phyloP scores from a whole-genome alignment of 306 rosid species.

The Geum urbanum region DNA sequence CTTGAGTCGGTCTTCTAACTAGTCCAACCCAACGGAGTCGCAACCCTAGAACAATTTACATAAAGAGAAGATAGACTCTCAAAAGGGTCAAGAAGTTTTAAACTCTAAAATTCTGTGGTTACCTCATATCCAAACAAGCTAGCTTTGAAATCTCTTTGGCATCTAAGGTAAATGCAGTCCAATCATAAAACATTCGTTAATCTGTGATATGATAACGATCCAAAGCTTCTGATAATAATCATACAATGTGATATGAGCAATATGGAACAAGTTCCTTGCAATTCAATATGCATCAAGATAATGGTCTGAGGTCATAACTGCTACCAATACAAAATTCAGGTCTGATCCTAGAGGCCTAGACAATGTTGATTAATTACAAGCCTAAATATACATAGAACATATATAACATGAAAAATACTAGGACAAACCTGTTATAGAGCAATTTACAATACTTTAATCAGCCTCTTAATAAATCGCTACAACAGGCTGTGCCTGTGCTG shows the following conservation, averaged over 20 bases:
- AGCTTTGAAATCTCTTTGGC: neutral
- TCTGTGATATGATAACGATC: neutral
- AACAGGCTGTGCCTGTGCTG: constrained; percentile 1
- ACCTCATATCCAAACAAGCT: neutral
- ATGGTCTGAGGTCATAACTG: neutral
- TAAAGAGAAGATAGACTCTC: neutral
- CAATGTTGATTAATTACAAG: constrained; percentile 12
- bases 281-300: neutral
- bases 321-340: constrained; percentile 16
- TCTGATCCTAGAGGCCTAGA: constrained; percentile 4
- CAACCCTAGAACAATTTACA: neutral
- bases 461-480: constrained; percentile 20
- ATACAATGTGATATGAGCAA: neutral
- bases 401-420: constrained; percentile 7
- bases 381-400: neutral
- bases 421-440: constrained; percentile 18
- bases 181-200: neutral
- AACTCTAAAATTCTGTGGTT: too few relatives aligned
- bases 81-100: neutral
- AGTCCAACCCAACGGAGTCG: neutral
- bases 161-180: too few relatives aligned
- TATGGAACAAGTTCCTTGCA: neutral
- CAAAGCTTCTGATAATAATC: neutral
- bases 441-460: constrained; percentile 7
- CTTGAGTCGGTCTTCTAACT: neutral